Evolutionary conservation across 108 stramenopile species (phyloP).

Genomic region (Cyclostephanos invisitatus): DNA sequence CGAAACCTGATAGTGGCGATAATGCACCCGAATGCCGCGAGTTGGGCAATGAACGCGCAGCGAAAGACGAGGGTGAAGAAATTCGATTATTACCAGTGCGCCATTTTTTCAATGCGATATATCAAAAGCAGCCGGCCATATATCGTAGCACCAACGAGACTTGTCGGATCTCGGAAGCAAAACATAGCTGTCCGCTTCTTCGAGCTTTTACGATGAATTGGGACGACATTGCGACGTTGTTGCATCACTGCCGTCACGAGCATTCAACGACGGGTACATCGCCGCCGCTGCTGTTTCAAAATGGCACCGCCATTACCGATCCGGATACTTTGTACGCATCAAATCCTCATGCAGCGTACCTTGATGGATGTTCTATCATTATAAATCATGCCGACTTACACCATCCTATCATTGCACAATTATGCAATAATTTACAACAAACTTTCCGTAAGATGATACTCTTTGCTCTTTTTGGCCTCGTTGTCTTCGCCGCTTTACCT

Average conservation of each 20-base stretch:
- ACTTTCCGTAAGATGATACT: conserved; percentile 16
- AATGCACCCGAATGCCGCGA: background rate
- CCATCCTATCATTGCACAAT: conserved; percentile 48
- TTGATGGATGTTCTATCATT: conserved; percentile 79
- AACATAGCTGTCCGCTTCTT: conserved; percentile 18
- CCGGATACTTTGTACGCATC: conserved; percentile 50
- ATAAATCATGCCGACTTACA: conserved; percentile 77
- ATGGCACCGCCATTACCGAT: conserved; percentile 46
- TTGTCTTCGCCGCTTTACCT: background rate
- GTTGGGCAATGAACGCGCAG: too few species aligned
- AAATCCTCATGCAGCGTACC: conserved; percentile 66
- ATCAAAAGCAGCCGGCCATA: conserved; percentile 48
- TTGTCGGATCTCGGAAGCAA: conserved; percentile 16
- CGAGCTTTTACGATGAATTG: conserved; percentile 44
- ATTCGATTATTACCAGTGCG: background rate
- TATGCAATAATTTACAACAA: conserved; percentile 77
- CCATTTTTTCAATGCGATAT: conserved; percentile 44
- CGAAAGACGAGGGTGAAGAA: too few species aligned
- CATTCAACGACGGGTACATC: conserved; percentile 1
- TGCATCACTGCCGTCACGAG: conserved; percentile 39
- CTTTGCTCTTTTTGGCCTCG: background rate
- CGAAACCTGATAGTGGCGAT: background rate
- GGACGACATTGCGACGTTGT: conserved; percentile 50
- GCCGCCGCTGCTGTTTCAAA: conserved; percentile 54
- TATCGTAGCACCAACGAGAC: conserved; percentile 19